phyloP scores from a whole-genome alignment of 208 protist species.

The Tritrichomonas foetus region DNA sequence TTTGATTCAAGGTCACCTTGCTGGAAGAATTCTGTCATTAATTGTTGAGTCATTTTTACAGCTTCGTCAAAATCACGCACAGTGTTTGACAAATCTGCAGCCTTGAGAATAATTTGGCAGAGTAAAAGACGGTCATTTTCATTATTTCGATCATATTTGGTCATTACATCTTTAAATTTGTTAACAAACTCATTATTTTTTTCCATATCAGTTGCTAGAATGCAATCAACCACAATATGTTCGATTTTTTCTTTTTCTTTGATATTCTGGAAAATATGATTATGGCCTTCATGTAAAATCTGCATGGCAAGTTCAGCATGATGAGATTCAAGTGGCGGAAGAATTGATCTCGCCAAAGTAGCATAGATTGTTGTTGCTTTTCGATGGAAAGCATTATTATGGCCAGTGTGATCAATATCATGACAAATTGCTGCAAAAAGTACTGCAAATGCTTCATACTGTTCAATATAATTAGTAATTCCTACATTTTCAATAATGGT shows the following conservation, averaged over 20 bases:
- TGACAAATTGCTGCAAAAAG: constrained; percentile 79
- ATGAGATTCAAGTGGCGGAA: constrained; percentile 62
- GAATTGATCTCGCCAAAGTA: constrained; percentile 63
- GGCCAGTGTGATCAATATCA: constrained; percentile 87
- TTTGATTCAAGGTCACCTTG: not conserved
- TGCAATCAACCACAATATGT: not conserved
- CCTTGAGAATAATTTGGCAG: not conserved
- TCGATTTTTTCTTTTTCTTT: not conserved
- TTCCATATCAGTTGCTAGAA: constrained; percentile 22
- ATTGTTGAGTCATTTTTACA: not conserved
- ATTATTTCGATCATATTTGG: not conserved
- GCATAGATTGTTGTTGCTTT: constrained; percentile 74
- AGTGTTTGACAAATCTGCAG: not conserved
- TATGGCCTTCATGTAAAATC: not conserved
- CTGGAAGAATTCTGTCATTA: constrained; percentile 12
- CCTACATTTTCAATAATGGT: not conserved
- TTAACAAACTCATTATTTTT: not conserved
- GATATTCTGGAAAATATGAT: not conserved
- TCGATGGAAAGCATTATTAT: constrained; percentile 90
- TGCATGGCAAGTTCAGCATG: constrained; percentile 52
- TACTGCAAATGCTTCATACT: constrained; percentile 71
- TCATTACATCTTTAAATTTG: not conserved
- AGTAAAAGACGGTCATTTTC: constrained; percentile 1
- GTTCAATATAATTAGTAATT: not conserved
- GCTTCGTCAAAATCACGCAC: not conserved